Evolutionary conservation across 129 eudicot species (phyloP).

Genomic region (Lactuca sativa): DNA sequence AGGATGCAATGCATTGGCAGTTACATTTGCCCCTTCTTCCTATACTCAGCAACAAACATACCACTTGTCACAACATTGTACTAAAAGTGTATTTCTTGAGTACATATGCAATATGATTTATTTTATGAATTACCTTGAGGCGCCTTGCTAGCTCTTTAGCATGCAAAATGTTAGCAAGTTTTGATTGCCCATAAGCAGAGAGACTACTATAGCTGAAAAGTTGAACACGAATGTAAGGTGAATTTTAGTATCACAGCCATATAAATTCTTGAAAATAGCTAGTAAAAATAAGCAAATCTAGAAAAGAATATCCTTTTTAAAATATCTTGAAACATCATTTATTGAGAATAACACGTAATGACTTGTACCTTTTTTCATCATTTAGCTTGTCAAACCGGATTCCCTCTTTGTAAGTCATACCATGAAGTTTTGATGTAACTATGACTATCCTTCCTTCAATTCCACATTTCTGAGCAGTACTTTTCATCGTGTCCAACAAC

Average conservation of each 20-base stretch:
- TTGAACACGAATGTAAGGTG: background rate
- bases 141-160: constrained; percentile 44
- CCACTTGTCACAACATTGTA: constrained; percentile 6
- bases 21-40: constrained; percentile 39
- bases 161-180: constrained; percentile 39
- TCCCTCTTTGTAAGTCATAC: constrained; percentile 59
- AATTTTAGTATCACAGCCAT: background rate
- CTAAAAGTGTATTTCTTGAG: background rate
- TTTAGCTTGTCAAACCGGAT: constrained; percentile 76
- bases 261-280: background rate
- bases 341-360: background rate
- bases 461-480: constrained; percentile 54
- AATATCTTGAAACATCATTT: too few species aligned
- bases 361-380: constrained; percentile 57
- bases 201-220: constrained; percentile 23
- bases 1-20: constrained; percentile 38
- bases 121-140: constrained; percentile 29
- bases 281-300: background rate
- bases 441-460: constrained; percentile 81
- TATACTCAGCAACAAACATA: constrained; percentile 12
- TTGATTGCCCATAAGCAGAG: constrained; percentile 42
- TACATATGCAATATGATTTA: background rate
- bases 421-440: constrained; percentile 74
- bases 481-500: constrained; percentile 84
- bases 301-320: background rate